Evolutionary conservation across 2,329 filamentous ascomycete species (phyloP), one percentile per base, ranked within the genome.

Genomic region (Venturia aucupariae): DNA sequence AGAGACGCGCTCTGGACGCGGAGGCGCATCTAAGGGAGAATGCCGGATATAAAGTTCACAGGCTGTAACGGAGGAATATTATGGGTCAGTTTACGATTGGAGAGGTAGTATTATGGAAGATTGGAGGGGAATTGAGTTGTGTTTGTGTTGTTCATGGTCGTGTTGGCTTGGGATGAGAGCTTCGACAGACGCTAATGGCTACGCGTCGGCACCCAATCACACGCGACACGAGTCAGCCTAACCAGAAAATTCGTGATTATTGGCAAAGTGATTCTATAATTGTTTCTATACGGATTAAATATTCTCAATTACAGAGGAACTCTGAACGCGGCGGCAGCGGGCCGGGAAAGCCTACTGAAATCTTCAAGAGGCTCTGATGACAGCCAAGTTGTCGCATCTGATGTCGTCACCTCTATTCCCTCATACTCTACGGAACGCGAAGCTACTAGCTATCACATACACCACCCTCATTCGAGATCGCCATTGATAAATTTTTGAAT

Each of bases 1-100:
- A 57, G 51, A 30, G 62, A 63, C 62, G 62, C 62, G 62, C 48
- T 57, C 17, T 57, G 46, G 48, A 57, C 62, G 62, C 62, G 60
- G 51, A 30, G 44, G 42, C 32, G 30, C 60, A 62, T 62, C 24
- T 19, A 62, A 60, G 59, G 38, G n/a, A 13, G 22, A 32, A 46
- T 42, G 19, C 24, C 35, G 59, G 35, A 32, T 27, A 24, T 8
- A 35, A 19, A 27, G 27, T 13, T 27, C 7, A 17, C n/a, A 10
- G 8, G 7, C 10, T 8, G 35, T 42, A 42, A 24, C 41, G 42
- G 42, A 61, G 22, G 38, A 46, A 46, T 27, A 27, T n/a, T 19
- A 42, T 24, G 27, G 38, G n/a, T 46, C 19, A 39, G 8, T 10
- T 46, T 38, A 42, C 38, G n/a, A 15, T 15, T 27, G 41, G 2